Conservation (phyloP, 441 rosid species). For the Hura crepitans region DNA sequence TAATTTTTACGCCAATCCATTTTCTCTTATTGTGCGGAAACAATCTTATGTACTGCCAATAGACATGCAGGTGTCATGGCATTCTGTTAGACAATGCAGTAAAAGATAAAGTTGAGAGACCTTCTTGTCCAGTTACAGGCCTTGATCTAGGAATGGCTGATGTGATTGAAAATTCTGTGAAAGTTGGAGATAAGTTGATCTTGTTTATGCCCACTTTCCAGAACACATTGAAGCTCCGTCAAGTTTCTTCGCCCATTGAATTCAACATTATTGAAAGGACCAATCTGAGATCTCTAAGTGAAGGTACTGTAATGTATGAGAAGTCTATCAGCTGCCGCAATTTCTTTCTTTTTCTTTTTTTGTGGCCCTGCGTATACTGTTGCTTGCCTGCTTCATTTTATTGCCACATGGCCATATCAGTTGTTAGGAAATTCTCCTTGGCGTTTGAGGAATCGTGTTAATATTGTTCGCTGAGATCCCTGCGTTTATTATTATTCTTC, state of each 20-base stretch:
- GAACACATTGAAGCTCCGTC: constrained; percentile 38
- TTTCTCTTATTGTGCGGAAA: not conserved
- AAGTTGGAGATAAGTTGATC: constrained; percentile 58
- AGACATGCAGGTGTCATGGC: constrained; percentile 88
- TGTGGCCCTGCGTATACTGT: not conserved
- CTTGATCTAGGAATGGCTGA: constrained; percentile 41
- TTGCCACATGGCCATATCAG: not conserved
- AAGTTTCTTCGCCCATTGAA: constrained; percentile 46
- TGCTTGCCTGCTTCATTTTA: constrained; percentile 7
- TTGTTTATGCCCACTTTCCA: constrained; percentile 57
- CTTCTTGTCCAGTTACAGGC: constrained; percentile 52
- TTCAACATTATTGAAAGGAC: constrained; percentile 66
- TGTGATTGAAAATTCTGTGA: constrained; percentile 54
- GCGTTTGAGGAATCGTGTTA: constrained; percentile 8
- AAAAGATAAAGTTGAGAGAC: constrained; percentile 32
- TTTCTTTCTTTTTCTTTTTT: constrained; percentile 9
- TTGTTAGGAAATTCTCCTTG: constrained; percentile 7
- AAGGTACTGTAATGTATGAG: constrained; percentile 45
- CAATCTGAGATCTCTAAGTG: constrained; percentile 59
- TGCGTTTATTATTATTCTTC: not conserved
- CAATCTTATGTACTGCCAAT: constrained; percentile 22
- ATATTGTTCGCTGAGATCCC: not conserved
- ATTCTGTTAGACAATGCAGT: constrained; percentile 32
- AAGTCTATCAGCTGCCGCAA: constrained; percentile 12
- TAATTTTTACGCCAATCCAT: not conserved